Base-by-base conservation (phyloP, 2,329 filamentous ascomycete genomes). In the Dothistroma pini region DNA sequence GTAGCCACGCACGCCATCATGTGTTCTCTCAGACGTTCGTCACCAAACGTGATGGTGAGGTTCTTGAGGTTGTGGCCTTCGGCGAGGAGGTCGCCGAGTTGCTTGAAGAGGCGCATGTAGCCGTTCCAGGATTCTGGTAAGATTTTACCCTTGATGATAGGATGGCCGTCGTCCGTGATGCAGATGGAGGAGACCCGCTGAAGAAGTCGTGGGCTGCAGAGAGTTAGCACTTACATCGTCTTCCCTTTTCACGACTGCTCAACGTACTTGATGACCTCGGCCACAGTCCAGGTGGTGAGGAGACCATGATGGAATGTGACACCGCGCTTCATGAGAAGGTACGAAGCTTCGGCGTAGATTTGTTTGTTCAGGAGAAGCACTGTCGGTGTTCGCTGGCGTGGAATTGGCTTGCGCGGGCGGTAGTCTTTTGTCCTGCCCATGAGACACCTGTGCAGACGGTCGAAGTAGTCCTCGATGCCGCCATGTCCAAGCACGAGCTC, bases 111-210 rank as follows among this genome's bases (percentile, higher is more conserved):
- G 12, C 47, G 41, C 55, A 67, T 70, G 58, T 73, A 68, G 11
- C 72, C 72, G 41, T 54, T 29, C 68, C 71, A 74, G 32, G 64
- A 66, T 11, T 50, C 44, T 9, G 58, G 22, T 4, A 68, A 59
- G 16, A 62, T 63, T 25, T 56, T 59, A 35, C 58, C 44, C 32
- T 64, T 19, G 63, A 97, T 82, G 59, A 96, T 87, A 29, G 97
- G 79, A 75, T 90, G 93, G 14, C 93, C 95, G 63, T 88, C 83
- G 14, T 87, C 86, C 74, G 97, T 92, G 61, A 99, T 85, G 67
- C 89, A 89, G 78, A 97, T 67, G 57, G 62, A 62, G 50, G 61
- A 56, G 29, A 74, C 54, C n/a, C 65, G 69, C 34, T 65, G 67
- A 22, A 74, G 62, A 29, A 70, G 53, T 11, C 54, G 54, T 4